A percentile compares a stretch with the other conserved stretches of the same genome.
Evolutionary conservation across 2,329 filamentous ascomycete genomes (phyloP).

Genomic region (Epichloe hybrida): DNA sequence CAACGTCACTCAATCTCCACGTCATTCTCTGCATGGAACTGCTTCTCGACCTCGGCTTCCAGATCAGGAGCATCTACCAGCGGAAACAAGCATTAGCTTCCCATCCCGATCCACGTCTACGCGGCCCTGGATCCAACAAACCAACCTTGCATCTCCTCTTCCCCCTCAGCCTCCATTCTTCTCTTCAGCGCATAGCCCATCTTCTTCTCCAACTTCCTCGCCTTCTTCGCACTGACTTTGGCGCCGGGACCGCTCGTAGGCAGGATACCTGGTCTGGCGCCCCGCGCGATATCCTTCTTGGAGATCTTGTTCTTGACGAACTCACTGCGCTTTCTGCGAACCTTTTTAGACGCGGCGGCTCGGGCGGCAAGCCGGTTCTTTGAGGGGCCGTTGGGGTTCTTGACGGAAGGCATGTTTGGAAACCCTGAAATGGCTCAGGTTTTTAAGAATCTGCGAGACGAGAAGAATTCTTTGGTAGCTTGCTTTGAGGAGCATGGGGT

Average conservation of each 20-base stretch:
- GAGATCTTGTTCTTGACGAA: conserved; percentile 25
- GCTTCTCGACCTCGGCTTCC: conserved; percentile 1
- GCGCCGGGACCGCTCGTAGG: conserved; percentile 41
- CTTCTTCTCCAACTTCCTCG: conserved; percentile 41
- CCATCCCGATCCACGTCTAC: background rate
- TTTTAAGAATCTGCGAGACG: too few relatives aligned
- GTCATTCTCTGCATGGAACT: conserved; percentile 9
- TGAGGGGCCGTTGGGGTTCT: conserved; percentile 44
- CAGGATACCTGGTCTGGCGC: conserved; percentile 37
- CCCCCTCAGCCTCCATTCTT: conserved; percentile 36
- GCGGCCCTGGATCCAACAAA: background rate
- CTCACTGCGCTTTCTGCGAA: conserved; percentile 27
- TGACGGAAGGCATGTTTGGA: conserved; percentile 37
- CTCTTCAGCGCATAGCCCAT: conserved; percentile 38
- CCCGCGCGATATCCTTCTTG: conserved; percentile 31
- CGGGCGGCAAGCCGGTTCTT: conserved; percentile 37
- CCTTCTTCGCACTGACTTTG: conserved; percentile 40
- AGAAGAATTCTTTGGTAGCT: background rate
- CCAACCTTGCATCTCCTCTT: conserved; percentile 35
- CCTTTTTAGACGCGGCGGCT: conserved; percentile 30
- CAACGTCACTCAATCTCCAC: conserved; percentile 7
- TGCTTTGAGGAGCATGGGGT: too few relatives aligned
- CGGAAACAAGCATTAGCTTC: background rate
- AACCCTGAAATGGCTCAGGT: background rate
- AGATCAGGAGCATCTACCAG: conserved; percentile 10